A percentile compares a stretch with the other conserved stretches of the same genome.
Evolutionary conservation across 768 basidiomycete species (phyloP).

Genomic region (Psilocybe azurescens): DNA sequence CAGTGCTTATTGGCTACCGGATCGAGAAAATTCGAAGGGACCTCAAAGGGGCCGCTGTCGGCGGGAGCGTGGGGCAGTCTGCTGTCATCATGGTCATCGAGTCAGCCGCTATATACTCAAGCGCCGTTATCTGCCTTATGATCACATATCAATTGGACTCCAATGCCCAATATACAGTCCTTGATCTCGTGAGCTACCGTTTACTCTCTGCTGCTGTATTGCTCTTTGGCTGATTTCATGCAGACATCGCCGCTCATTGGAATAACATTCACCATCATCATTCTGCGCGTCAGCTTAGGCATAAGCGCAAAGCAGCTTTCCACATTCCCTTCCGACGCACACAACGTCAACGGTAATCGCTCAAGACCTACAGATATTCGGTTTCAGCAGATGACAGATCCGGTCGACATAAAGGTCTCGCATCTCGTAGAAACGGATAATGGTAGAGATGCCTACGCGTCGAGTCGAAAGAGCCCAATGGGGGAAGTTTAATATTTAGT

Average conservation of each 20-base stretch:
- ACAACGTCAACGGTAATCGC: background rate
- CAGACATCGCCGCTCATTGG: slow-evolving; percentile 13
- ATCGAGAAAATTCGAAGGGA: slow-evolving; percentile 1
- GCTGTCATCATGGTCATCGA: slow-evolving; percentile 9
- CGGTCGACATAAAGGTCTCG: slow-evolving; percentile 6
- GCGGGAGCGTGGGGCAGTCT: slow-evolving; percentile 1
- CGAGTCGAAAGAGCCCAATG: background rate
- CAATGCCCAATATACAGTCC: slow-evolving; percentile 13
- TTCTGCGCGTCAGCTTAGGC: slow-evolving; percentile 14
- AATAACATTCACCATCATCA: slow-evolving; percentile 13
- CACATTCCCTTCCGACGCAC: background rate
- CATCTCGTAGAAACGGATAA: slow-evolving; percentile 5
- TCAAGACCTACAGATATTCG: background rate
- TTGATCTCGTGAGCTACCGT: slow-evolving; percentile 7
- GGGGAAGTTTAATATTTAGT: background rate
- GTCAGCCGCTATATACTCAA: slow-evolving; percentile 7
- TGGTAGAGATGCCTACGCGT: background rate
- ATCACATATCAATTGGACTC: slow-evolving; percentile 8
- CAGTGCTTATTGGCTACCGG: background rate
- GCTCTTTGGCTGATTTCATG: background rate
- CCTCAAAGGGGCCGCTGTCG: background rate
- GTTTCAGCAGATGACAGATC: background rate
- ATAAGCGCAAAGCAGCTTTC: slow-evolving; percentile 10
- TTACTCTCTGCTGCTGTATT: background rate
- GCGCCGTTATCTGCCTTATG: background rate